These are phyloP conservation scores for Fusarium buxicola DNA, from an alignment of 2,329 filamentous ascomycete species.

Conservation along the genomic window DNA sequence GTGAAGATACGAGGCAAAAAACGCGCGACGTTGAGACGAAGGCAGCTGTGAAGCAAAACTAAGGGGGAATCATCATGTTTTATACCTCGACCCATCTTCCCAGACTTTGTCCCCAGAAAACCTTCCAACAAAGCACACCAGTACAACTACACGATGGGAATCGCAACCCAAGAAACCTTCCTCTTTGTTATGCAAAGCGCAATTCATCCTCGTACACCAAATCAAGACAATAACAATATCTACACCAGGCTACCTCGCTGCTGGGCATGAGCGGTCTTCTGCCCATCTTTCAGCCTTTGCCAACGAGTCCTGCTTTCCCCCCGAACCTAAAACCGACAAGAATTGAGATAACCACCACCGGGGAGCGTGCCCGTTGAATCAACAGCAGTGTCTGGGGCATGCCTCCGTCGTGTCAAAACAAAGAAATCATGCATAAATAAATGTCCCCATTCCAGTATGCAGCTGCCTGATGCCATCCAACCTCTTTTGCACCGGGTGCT, in stretches of 20 bases:
- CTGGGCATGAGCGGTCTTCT: slow-evolving; percentile 16
- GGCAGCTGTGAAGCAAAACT: neutral
- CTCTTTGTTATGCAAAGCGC: slow-evolving; percentile 41
- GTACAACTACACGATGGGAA: slow-evolving; percentile 42
- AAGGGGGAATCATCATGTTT: slow-evolving; percentile 32
- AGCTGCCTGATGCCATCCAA: slow-evolving; percentile 19
- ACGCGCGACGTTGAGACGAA: neutral
- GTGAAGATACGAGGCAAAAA: neutral
- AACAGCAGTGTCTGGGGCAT: slow-evolving; percentile 15
- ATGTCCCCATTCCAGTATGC: slow-evolving; percentile 30
- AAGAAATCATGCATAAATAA: slow-evolving; percentile 29
- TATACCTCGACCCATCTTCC: slow-evolving; percentile 27
- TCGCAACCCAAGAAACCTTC: slow-evolving; percentile 36
- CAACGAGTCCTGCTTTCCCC: neutral
- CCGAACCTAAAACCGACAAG: slow-evolving; percentile 17
- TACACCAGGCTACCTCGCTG: slow-evolving; percentile 40
- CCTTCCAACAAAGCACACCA: slow-evolving; percentile 22
- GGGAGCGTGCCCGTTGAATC: slow-evolving; percentile 16
- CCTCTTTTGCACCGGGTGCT: neutral
- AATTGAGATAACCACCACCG: slow-evolving; percentile 16
- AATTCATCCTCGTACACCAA: slow-evolving; percentile 43
- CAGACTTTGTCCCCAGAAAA: slow-evolving; percentile 13
- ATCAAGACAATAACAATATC: slow-evolving; percentile 41
- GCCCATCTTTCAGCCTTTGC: slow-evolving; percentile 8
- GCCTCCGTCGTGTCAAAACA: slow-evolving; percentile 19